Evolutionary conservation across 2,329 filamentous ascomycete genomes (phyloP).

Genomic region (Pyrenochaeta sp.): DNA sequence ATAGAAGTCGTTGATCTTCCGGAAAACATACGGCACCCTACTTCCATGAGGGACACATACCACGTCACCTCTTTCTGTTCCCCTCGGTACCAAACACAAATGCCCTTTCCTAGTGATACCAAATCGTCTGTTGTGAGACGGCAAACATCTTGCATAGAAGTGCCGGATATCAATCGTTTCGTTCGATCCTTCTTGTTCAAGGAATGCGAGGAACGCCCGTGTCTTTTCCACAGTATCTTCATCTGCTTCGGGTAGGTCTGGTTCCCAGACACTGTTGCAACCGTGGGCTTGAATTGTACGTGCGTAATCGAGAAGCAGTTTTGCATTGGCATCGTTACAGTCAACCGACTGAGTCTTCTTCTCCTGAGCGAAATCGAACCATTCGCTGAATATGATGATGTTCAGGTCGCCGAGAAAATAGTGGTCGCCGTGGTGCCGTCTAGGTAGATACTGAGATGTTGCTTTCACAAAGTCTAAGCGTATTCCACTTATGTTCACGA

Average conservation of each 20-base stretch:
- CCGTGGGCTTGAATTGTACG: conserved; percentile 2
- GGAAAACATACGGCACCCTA: neutral
- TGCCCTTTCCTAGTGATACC: neutral
- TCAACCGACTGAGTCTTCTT: neutral
- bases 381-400: neutral
- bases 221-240: neutral
- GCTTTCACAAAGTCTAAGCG: neutral
- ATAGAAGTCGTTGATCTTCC: neutral
- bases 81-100: conserved; percentile 1
- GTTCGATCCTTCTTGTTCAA: neutral
- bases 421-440: conserved; percentile 2
- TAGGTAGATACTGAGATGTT: neutral
- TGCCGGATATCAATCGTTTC: neutral
- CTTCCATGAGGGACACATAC: neutral
- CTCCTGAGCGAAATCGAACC: neutral
- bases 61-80: neutral
- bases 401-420: neutral
- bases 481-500: neutral
- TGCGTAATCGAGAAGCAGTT: neutral
- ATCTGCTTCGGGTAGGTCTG: neutral
- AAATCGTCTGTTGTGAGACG: conserved; percentile 1
- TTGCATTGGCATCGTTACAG: neutral
- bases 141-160: conserved; percentile 2
- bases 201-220: neutral
- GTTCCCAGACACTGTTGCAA: conserved; percentile 4